Base-by-base conservation (phyloP, 73 alveolate genomes). In the Uronychia binucleata region DNA sequence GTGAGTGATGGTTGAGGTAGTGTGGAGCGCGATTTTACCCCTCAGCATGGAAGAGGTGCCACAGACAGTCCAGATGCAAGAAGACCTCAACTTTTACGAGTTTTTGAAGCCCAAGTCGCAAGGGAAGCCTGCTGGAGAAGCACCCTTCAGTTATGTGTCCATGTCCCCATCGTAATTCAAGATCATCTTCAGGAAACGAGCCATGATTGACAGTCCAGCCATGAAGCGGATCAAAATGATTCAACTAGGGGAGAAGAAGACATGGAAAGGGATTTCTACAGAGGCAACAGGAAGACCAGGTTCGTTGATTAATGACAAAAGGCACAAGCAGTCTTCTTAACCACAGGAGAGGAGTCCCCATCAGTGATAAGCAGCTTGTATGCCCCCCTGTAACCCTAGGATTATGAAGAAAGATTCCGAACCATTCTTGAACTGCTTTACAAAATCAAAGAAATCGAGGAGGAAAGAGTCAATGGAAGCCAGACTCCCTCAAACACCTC, bases 271-370 rank as follows among this genome's bases (percentile, higher is more conserved):
- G 0, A 34, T 83, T 27, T 34, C 33, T 26, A 79, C 89, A 1
- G 77, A 78, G 0, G 26, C 34, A 19, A 77, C 87, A 0, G 94
- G 94, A n/a, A 75, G 94, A 77, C 94, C 94, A 27, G 94, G 94
- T 0, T 83, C 90, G 28, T 74, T 57, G 8, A 81, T 30, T 31
- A 59, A 31, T 25, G 25, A 59, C 5, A 81, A 59, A 19, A 27
- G 33, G 60, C 74, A 75, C 0, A 26, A 28, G 19, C 30, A 59
- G 33, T 8, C 31, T 1, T 28, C n/a, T 14, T 26, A 58, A 30
- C 27, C 30, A 58, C 34, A 59, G 31, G 78, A 67, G 30, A 13
- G 19, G 19, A 11, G 11, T 57, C 74, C 74, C 74, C 11, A 26
- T 57, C 74, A 26, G 27, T 57, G 74, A 57, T 14, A 14, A 57